These are phyloP conservation scores for Penicillium bovifimosum DNA, from an alignment of 495 filamentous ascomycete genomes.

Conservation along the genomic window DNA sequence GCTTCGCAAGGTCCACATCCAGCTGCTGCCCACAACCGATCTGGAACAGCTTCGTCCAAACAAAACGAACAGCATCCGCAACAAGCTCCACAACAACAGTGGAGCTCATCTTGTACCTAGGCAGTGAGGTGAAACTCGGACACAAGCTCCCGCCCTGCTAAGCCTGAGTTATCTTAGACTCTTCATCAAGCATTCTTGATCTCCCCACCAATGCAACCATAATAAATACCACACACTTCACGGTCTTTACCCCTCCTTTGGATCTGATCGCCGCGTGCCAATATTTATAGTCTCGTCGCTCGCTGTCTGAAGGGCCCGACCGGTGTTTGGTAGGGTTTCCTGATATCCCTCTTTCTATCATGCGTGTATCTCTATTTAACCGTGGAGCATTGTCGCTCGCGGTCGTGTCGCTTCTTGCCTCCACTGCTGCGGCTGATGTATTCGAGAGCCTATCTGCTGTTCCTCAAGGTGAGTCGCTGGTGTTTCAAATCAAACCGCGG, in stretches of 20 bases:
- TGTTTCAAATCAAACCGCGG: slow-evolving; percentile 10
- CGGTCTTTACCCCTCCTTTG: slow-evolving; percentile 6
- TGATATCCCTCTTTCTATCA: slow-evolving; percentile 12
- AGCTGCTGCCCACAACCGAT: background rate
- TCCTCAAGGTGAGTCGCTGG: slow-evolving; percentile 28
- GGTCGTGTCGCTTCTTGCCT: slow-evolving; percentile 36
- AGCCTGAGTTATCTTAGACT: background rate
- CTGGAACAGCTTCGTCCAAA: background rate
- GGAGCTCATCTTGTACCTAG: slow-evolving; percentile 15
- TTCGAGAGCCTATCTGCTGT: slow-evolving; percentile 35
- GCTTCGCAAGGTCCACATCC: background rate
- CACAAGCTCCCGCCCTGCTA: background rate
- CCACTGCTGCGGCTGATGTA: slow-evolving; percentile 28
- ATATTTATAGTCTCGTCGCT: slow-evolving; percentile 11
- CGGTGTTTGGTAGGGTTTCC: background rate
- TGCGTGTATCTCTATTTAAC: slow-evolving; percentile 27
- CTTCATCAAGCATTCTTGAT: slow-evolving; percentile 14
- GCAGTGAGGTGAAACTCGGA: background rate
- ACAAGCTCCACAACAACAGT: slow-evolving; percentile 5
- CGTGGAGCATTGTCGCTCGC: slow-evolving; percentile 37
- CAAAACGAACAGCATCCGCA: slow-evolving; percentile 13
- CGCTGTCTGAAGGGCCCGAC: background rate
- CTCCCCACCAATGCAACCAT: slow-evolving; percentile 22
- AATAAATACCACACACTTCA: slow-evolving; percentile 18
- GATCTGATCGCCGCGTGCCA: background rate